A percentile compares a stretch with the other conserved stretches of the same genome.
Evolutionary conservation across 2,329 filamentous ascomycete genomes (phyloP).

Genomic region (Rugonectria rugulosa): DNA sequence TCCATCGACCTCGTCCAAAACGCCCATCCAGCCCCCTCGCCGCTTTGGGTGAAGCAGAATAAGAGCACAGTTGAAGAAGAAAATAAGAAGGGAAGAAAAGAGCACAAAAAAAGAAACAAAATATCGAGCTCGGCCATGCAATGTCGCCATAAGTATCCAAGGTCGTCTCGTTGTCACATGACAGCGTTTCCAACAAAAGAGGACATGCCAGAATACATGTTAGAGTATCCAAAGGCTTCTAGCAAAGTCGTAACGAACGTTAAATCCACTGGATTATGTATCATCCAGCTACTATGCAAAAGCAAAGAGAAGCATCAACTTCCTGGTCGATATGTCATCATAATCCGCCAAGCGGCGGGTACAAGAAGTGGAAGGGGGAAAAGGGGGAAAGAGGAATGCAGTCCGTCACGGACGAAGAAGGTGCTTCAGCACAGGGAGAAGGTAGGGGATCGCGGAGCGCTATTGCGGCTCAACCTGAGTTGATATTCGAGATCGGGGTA

Average conservation of each 20-base stretch:
- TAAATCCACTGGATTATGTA: constrained; percentile 33
- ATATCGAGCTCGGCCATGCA: constrained; percentile 35
- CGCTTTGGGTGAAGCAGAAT: constrained; percentile 31
- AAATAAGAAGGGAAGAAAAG: not conserved
- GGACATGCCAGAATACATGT: constrained; percentile 7
- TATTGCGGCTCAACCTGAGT: too few species aligned
- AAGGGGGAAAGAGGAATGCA: constrained; percentile 5
- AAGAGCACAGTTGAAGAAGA: constrained; percentile 24
- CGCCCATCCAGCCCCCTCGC: constrained; percentile 25
- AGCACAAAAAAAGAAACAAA: constrained; percentile 22
- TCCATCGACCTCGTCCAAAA: constrained; percentile 18
- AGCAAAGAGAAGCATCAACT: constrained; percentile 38
- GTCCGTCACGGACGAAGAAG: constrained; percentile 31
- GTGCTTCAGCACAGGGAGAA: constrained; percentile 26
- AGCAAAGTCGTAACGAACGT: constrained; percentile 33
- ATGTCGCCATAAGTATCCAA: constrained; percentile 30
- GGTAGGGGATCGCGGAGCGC: too few species aligned
- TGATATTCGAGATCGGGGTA: constrained; percentile 16
- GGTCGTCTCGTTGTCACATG: constrained; percentile 20
- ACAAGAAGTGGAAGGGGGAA: constrained; percentile 4
- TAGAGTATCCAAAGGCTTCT: constrained; percentile 19
- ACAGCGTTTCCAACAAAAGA: constrained; percentile 25
- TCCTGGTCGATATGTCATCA: constrained; percentile 37
- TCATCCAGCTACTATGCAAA: constrained; percentile 41
- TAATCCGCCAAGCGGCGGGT: constrained; percentile 29